A percentile compares a stretch with the other conserved stretches of the same genome.
Conservation (phyloP, 257 asterid genomes). For the Rehmannia glutinosa region DNA sequence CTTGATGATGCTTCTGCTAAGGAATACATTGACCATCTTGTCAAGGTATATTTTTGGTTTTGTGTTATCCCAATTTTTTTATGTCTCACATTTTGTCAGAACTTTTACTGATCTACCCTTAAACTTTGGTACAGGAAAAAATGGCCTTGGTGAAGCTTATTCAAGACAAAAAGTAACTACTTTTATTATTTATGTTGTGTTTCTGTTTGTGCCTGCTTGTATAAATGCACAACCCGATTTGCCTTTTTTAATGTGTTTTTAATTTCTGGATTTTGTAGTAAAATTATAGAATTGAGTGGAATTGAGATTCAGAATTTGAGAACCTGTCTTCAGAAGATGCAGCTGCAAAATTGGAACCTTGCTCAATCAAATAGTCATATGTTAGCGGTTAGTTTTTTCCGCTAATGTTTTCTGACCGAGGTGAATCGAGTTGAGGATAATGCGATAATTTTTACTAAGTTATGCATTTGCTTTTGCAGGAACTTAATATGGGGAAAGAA, state of each 20-base stretch:
- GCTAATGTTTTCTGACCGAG: neutral
- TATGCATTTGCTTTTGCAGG: conserved; percentile 45
- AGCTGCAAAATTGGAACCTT: conserved; percentile 77
- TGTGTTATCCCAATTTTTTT: neutral
- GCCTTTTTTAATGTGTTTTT: neutral
- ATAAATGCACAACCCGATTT: too few species aligned
- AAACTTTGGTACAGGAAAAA: conserved; percentile 55
- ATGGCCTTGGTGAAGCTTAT: conserved; percentile 63
- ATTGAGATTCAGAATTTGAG: conserved; percentile 64
- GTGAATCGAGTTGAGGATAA: neutral
- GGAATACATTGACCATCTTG: conserved; percentile 50
- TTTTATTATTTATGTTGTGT: neutral
- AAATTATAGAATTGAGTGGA: conserved; percentile 72
- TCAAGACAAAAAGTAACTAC: conserved; percentile 67
- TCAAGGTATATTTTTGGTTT: neutral
- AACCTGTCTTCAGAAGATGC: conserved; percentile 65
- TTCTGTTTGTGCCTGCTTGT: too few species aligned
- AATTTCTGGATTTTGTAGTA: conserved; percentile 36
- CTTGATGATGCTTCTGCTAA: conserved; percentile 36
- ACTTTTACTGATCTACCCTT: neutral
- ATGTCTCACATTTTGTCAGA: neutral
- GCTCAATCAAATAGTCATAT: conserved; percentile 83
- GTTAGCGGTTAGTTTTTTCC: conserved; percentile 49
- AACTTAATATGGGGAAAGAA: conserved; percentile 58
- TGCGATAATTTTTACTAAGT: conserved; percentile 7